phyloP scores from a whole-genome alignment of 495 filamentous ascomycete genomes.

The Lophium mytilinum region DNA sequence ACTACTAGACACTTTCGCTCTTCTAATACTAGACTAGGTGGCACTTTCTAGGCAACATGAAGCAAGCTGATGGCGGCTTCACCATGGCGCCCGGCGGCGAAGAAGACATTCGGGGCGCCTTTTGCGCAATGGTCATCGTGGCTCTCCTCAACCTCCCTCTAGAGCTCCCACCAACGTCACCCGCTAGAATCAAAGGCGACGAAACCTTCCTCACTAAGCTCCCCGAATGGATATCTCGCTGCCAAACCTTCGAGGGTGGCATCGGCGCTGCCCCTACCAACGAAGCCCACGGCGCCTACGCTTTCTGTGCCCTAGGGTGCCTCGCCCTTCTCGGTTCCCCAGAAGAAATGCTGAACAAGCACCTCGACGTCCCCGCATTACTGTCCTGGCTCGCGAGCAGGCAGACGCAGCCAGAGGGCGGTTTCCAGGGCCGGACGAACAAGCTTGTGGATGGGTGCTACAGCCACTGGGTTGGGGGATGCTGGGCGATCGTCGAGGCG shows the following conservation, averaged over 20 bases:
- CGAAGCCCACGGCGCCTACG: slow-evolving; percentile 95
- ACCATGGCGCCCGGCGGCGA: slow-evolving; percentile 73
- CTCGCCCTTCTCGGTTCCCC: slow-evolving; percentile 76
- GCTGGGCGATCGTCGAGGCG: slow-evolving; percentile 87
- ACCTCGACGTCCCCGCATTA: slow-evolving; percentile 68
- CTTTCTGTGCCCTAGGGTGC: slow-evolving; percentile 86
- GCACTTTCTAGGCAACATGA: slow-evolving; percentile 76
- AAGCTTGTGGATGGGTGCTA: slow-evolving; percentile 98
- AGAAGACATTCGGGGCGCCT: slow-evolving; percentile 87
- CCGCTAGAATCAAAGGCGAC: slow-evolving; percentile 40
- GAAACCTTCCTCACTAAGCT: slow-evolving; percentile 57
- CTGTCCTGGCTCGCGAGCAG: slow-evolving; percentile 81
- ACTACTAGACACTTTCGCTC: neutral
- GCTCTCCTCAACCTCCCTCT: slow-evolving; percentile 76
- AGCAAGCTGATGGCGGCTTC: slow-evolving; percentile 79
- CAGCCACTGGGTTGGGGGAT: slow-evolving; percentile 92
- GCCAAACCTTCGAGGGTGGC: slow-evolving; percentile 94
- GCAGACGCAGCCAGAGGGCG: slow-evolving; percentile 87
- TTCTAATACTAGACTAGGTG: slow-evolving; percentile 41
- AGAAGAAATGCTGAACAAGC: slow-evolving; percentile 58
- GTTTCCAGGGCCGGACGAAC: slow-evolving; percentile 88
- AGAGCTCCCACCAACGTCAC: slow-evolving; percentile 56
- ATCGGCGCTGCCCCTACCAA: slow-evolving; percentile 71
- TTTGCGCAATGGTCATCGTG: slow-evolving; percentile 77
- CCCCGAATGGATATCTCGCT: slow-evolving; percentile 70